phyloP scores from a whole-genome alignment of 768 basidiomycete species.

The Pleurotus platypus region DNA sequence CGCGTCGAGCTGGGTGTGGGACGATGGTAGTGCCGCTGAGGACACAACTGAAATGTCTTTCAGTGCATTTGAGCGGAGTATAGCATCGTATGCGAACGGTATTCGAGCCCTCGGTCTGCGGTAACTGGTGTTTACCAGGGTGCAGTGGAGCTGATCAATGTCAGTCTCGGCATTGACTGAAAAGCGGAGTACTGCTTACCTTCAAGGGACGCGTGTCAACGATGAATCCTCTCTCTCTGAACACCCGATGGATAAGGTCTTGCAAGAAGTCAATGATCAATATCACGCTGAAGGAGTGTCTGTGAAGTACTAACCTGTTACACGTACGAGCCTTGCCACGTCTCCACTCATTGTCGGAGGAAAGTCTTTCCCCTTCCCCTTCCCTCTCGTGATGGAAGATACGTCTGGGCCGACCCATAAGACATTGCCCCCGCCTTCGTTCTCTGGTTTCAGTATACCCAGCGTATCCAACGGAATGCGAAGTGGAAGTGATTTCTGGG shows the following conservation, averaged over 20 bases:
- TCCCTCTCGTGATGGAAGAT: background rate
- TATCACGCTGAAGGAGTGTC: background rate
- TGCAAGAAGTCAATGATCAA: background rate
- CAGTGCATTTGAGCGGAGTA: conserved; percentile 21
- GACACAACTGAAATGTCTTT: background rate
- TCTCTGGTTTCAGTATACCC: conserved; percentile 37
- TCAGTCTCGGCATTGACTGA: background rate
- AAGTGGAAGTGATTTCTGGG: conserved; percentile 16
- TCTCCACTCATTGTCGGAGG: no score
- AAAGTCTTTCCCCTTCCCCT: background rate
- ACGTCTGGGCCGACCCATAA: conserved; percentile 52
- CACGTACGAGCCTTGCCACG: background rate
- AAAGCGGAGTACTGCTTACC: conserved; percentile 22
- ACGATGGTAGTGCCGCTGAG: no score
- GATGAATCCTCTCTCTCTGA: conserved; percentile 38
- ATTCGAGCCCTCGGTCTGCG: conserved; percentile 28
- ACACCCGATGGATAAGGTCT: conserved; percentile 41
- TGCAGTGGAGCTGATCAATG: conserved; percentile 41
- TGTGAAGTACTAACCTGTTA: background rate
- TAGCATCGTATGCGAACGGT: conserved; percentile 36
- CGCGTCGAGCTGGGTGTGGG: background rate
- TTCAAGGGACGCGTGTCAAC: conserved; percentile 48
- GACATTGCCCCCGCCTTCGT: conserved; percentile 40
- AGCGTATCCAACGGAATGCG: conserved; percentile 42
- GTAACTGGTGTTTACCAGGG: conserved; percentile 44